phyloP scores from a whole-genome alignment of 2,329 filamentous ascomycete species.

The Myriosclerotinia duriaeana region DNA sequence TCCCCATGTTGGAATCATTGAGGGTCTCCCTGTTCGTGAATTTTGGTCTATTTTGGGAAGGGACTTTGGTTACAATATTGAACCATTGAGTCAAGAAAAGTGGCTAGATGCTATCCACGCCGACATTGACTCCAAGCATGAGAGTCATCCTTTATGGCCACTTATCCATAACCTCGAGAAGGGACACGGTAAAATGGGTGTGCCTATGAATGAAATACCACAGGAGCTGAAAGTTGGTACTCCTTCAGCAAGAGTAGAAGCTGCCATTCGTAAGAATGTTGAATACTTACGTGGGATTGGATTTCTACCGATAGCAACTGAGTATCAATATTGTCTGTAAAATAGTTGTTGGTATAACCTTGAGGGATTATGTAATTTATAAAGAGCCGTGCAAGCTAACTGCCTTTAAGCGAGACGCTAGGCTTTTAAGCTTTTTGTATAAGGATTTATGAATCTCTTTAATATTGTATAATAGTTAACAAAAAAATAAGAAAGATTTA shows the following conservation, averaged over 20 bases:
- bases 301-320: conserved; percentile 15
- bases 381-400: no score
- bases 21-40: conserved; percentile 20
- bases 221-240: background rate
- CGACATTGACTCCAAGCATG: conserved; percentile 13
- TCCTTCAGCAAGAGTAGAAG: conserved; percentile 9
- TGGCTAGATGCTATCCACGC: conserved; percentile 13
- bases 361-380: no score
- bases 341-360: no score
- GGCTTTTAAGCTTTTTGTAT: no score
- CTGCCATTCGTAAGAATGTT: conserved; percentile 20
- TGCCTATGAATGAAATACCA: conserved; percentile 15
- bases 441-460: no score
- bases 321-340: conserved; percentile 22
- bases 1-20: conserved; percentile 8
- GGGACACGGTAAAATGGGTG: conserved; percentile 18
- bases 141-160: conserved; percentile 14
- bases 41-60: conserved; percentile 20
- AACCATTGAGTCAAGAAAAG: conserved; percentile 14
- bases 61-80: conserved; percentile 16
- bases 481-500: no score
- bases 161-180: conserved; percentile 29
- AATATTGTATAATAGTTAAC: no score
- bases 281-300: conserved; percentile 16
- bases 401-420: no score